phyloP scores from a whole-genome alignment of 176 grass and related monocot genomes.

The Zoysia japonica region DNA sequence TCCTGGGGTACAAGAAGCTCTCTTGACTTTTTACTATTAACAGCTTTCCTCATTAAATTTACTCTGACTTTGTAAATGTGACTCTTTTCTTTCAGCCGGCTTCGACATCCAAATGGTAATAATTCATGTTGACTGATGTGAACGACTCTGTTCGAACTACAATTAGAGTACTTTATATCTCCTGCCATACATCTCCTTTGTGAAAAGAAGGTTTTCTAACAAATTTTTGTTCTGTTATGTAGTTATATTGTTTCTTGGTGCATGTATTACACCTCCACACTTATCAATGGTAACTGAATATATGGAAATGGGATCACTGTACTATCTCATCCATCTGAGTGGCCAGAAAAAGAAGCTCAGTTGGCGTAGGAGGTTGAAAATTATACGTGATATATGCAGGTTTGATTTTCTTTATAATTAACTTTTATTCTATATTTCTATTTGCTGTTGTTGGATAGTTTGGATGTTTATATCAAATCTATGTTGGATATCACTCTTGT shows the following conservation, averaged over 20 bases:
- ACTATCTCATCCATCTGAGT: constrained; percentile 98
- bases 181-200: background rate
- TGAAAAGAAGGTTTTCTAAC: constrained; percentile 27
- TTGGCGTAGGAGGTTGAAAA: constrained; percentile 99
- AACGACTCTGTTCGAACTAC: constrained; percentile 9
- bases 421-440: constrained; percentile 14
- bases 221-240: constrained; percentile 41
- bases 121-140: constrained; percentile 40
- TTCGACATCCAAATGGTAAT: constrained; percentile 99
- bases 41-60: constrained; percentile 24
- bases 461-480: constrained; percentile 11
- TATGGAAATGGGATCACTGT: constrained; percentile 99
- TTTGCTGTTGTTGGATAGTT: constrained; percentile 21
- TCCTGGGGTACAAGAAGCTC: constrained; percentile 65
- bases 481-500: constrained; percentile 20
- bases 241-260: constrained; percentile 99
- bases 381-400: constrained; percentile 99
- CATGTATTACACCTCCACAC: constrained; percentile 97
- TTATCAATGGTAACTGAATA: constrained; percentile 99
- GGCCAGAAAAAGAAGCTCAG: constrained; percentile 97
- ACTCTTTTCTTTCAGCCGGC: constrained; percentile 70
- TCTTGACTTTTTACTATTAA: constrained; percentile 12
- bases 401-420: constrained; percentile 28
- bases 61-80: constrained; percentile 46
- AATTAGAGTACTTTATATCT: constrained; percentile 5